These are phyloP conservation scores for Verticillium longisporum DNA, from an alignment of 2,329 filamentous ascomycete species.

Conservation along the genomic window DNA sequence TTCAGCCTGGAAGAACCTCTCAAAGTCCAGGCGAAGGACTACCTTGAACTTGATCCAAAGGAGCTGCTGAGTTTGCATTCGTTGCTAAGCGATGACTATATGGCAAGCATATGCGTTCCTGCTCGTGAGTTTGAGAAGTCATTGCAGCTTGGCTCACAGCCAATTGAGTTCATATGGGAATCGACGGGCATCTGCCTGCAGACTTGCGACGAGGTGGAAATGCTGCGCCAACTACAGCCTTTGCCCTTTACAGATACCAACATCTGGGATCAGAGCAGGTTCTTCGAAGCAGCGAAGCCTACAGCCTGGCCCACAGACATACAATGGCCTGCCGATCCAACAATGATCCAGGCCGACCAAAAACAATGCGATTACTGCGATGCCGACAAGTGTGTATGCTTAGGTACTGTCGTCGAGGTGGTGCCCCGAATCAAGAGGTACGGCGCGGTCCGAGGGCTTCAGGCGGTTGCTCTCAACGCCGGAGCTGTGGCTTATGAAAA, in stretches of 20 bases:
- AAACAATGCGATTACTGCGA: neutral
- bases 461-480: neutral
- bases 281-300: neutral
- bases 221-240: neutral
- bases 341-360: neutral
- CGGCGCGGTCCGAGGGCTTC: neutral
- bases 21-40: neutral
- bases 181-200: neutral
- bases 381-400: neutral
- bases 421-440: conserved; percentile 1
- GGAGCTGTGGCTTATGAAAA: neutral
- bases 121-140: neutral
- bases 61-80: neutral
- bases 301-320: neutral
- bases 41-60: neutral
- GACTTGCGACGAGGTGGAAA: neutral
- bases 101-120: neutral
- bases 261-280: neutral
- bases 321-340: neutral
- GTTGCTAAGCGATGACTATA: neutral
- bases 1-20: neutral
- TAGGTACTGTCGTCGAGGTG: neutral
- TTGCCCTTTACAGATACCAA: neutral
- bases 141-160: neutral
- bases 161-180: neutral